Evolutionary conservation across 2,329 filamentous ascomycete species (phyloP), one percentile per base, ranked within the genome.

Genomic region (Stachybotrys chlorohalonatus): DNA sequence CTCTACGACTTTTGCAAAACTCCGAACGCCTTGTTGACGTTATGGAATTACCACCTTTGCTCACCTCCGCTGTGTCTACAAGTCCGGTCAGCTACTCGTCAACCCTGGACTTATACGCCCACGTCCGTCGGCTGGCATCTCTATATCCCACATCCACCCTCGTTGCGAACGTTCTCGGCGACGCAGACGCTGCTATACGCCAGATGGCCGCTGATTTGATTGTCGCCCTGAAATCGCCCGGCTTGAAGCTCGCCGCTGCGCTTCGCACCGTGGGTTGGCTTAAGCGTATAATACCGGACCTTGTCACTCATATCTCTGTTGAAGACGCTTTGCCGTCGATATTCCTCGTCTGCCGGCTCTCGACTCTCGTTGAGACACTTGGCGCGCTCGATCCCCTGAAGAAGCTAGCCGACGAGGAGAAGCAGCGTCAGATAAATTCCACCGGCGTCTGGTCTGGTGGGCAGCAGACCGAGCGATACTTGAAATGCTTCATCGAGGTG

Each of bases 401-500:
- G 46, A 89, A 95, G 57, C 81, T 99, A 3, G 94, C 94, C 51
- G 92, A 97, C 62, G 89, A 95, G 65, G 93, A 96, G 70, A 85
- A 70, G 52, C 66, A 70, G 49, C 77, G 74, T 13, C 75, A 79
- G 57, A 70, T 69, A 54, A 70, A 76, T 39, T 66, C 70, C 13
- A 64, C 68, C 6, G 66, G 67, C 24, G 69, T 70, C 8, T 87
- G 80, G 81, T 83, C 80, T 2, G 83, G 83, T 1, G 93, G 93
- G 0, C 91, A 95, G 64, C 94, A 97, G 68, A 96, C 92, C 1
- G 94, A 97, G 69, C 82, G 91, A 52, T 99, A 91, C 64, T 75
- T 99, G 48, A 99, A 97, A 70, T 83, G 92, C 51, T 99, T 95
- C 70, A 89, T 99, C 63, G 94, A 99, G 68, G 91, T 99, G 31